Evolutionary conservation across 2,329 filamentous ascomycete genomes (phyloP).

Genomic region (Cytospora piceicola): DNA sequence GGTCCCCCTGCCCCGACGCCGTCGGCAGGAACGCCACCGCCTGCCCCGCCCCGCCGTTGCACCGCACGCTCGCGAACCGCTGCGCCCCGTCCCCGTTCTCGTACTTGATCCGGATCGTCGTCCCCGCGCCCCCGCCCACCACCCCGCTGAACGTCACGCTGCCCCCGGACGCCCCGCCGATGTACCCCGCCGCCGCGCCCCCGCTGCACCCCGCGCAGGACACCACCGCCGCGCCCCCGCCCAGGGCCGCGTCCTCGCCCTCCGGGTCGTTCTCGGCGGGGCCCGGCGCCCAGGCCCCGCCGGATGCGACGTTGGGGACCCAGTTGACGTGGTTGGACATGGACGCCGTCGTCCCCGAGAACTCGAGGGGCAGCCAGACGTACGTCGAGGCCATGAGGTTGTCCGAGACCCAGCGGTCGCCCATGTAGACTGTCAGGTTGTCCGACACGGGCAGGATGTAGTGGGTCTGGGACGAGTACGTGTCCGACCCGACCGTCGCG

Average conservation of each 20-base stretch:
- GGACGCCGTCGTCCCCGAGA: slow-evolving; percentile 56
- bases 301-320: slow-evolving; percentile 41
- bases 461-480: slow-evolving; percentile 62
- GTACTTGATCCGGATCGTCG: slow-evolving; percentile 60
- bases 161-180: slow-evolving; percentile 53
- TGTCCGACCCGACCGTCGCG: slow-evolving; percentile 58
- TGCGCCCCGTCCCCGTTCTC: slow-evolving; percentile 58
- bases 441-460: slow-evolving; percentile 55
- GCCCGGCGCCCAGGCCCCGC: slow-evolving; percentile 38
- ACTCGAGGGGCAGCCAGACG: slow-evolving; percentile 65
- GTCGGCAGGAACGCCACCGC: slow-evolving; percentile 60
- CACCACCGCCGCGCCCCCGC: slow-evolving; percentile 50
- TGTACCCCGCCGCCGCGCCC: slow-evolving; percentile 54
- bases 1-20: slow-evolving; percentile 40
- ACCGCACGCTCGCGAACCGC: slow-evolving; percentile 56
- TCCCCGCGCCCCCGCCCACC: slow-evolving; percentile 44
- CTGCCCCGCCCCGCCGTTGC: slow-evolving; percentile 55
- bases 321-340: slow-evolving; percentile 60
- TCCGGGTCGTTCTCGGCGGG: slow-evolving; percentile 54
- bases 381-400: slow-evolving; percentile 66
- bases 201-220: slow-evolving; percentile 59
- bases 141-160: slow-evolving; percentile 53
- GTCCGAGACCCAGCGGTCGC: slow-evolving; percentile 65
- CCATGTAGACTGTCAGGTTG: slow-evolving; percentile 60
- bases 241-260: slow-evolving; percentile 53